Evolutionary conservation across 306 rosid species (phyloP), one percentile per base, ranked within the genome.

Genomic region (Cucurbita maxima): DNA sequence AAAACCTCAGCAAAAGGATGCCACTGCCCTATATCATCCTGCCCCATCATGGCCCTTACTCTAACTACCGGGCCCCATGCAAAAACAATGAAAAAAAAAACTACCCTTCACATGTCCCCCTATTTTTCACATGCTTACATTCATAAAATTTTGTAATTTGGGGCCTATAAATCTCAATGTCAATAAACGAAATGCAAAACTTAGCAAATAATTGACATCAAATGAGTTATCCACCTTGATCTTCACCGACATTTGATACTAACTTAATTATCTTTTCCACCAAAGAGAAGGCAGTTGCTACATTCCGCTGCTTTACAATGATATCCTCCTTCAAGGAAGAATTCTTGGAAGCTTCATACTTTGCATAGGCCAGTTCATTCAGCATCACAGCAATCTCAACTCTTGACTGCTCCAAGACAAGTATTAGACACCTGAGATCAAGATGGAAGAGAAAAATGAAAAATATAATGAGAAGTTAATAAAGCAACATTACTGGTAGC

Each of bases 331-430:
- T 79, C 76, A 83, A 74, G 73, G 89, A 76, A 8, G 87, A 80
- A 77, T 81, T 84, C 76, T 84, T 83, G 30, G 94, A 86, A 75
- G 94, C 95, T 81, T 91, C 96, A 78, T 82, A 91, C 78, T 89
- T 94, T 80, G 86, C 78, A 78, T 90, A 89, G 62, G 97, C 97
- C 79, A 94, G 81, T 77, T 94, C 96, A 81, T 94, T 89, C 67
- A 94, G 83, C 76, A 90, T 84, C 79, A 94, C 97, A 30, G 96
- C 97, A 78, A 94, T 86, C 88, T 94, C 98, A 78, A 90, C 94
- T 83, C 96, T 87, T 15, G 97, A 89, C 78, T 94, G 96, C 91
- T 87, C 96, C 79, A 94, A 78, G 79, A 94, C 89, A 80, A 94
- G 95, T 81, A 94, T 82, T 75, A 90, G 86, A 76, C 97, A 90